These are phyloP conservation scores for Citrus hindsii DNA, from an alignment of 345 rosid genomes.

Conservation along the genomic window DNA sequence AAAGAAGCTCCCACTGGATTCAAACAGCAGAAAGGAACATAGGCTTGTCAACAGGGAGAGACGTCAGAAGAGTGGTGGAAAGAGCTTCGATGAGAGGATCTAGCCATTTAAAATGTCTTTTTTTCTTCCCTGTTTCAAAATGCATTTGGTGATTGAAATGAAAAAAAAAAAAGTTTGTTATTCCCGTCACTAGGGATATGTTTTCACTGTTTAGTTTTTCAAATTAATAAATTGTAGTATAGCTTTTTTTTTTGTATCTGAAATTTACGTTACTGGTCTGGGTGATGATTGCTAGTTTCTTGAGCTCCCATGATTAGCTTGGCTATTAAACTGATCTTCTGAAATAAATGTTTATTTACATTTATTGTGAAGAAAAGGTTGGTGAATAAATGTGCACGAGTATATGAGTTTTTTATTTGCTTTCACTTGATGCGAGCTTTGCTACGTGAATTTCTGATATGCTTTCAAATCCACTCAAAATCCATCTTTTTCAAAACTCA, in stretches of 20 bases:
- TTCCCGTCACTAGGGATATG: background rate
- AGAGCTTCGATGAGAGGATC: constrained; percentile 15
- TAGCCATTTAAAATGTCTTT: background rate
- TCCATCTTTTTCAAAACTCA: background rate
- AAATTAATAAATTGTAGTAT: background rate
- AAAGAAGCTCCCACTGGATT: constrained; percentile 13
- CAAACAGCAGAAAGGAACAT: background rate
- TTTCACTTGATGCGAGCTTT: background rate
- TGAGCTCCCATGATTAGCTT: background rate
- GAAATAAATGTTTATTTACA: too few species aligned
- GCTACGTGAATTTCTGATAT: background rate
- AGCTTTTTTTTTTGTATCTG: background rate
- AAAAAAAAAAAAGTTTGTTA: background rate
- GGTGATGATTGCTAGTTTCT: background rate
- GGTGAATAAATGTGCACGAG: too few species aligned
- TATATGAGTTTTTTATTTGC: too few species aligned
- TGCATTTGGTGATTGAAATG: background rate
- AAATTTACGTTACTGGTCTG: background rate
- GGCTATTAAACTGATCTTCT: background rate
- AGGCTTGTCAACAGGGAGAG: background rate
- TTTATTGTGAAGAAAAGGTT: too few species aligned
- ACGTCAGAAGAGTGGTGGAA: constrained; percentile 3
- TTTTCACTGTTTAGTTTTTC: background rate
- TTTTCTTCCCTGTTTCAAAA: constrained; percentile 10
- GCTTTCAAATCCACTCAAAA: background rate